Conservation (phyloP, 2,329 filamentous ascomycete genomes). For the Calcarisporium arbuscula region DNA sequence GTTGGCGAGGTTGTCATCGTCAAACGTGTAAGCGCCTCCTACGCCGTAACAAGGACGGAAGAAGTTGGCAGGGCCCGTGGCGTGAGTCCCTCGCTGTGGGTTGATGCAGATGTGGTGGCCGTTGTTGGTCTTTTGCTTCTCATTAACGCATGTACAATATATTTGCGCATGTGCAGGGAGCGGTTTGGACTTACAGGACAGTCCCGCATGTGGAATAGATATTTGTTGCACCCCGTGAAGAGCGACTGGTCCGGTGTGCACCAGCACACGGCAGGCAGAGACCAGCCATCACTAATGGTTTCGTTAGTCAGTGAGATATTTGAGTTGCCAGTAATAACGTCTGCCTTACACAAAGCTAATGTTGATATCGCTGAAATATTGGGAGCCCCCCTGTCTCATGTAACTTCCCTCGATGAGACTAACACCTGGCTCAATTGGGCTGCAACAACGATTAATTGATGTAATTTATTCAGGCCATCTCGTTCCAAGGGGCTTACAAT, state of each 20-base stretch:
- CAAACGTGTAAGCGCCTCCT: not conserved
- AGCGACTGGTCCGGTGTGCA: not conserved
- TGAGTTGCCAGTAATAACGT: too few relatives aligned
- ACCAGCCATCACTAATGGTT: not conserved
- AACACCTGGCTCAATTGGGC: conserved; percentile 1
- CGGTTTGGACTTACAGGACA: not conserved
- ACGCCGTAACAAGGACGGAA: not conserved
- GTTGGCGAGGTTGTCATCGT: not conserved
- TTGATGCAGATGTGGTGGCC: not conserved
- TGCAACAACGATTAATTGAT: not conserved
- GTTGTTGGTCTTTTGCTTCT: not conserved
- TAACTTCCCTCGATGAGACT: conserved; percentile 10
- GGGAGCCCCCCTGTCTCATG: conserved; percentile 2
- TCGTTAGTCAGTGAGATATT: too few relatives aligned
- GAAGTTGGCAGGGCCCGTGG: not conserved
- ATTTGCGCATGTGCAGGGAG: too few relatives aligned
- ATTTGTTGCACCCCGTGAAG: not conserved
- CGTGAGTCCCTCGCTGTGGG: not conserved
- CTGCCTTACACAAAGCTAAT: conserved; percentile 11
- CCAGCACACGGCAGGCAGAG: not conserved
- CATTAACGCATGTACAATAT: too few relatives aligned
- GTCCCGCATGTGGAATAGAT: not conserved
- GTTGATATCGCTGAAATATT: conserved; percentile 10
- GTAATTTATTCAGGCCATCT: too few relatives aligned
- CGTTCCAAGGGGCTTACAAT: conserved; percentile 1